Evolutionary conservation across 202 grass and related monocot species (phyloP), one percentile per base, ranked within the genome.

Genomic region (Saccharum hybrid): DNA sequence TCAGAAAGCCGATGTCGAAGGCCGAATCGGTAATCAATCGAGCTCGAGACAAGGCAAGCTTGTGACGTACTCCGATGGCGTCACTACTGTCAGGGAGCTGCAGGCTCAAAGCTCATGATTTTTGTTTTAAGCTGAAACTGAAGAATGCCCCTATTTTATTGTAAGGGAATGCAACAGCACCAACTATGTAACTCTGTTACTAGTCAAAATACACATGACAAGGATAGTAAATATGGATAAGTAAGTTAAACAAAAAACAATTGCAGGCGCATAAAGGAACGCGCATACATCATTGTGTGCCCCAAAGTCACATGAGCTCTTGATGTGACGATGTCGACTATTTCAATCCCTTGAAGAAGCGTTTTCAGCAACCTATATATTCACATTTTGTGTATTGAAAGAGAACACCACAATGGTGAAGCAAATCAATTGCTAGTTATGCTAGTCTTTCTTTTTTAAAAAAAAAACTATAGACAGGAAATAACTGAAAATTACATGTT

Each of bases 401-500:
- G 56, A 57, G 3, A 40, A 68, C 48, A 26, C n/a, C 0, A 6
- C 4, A 0, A 26, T 9, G 46, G 21, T 16, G 7, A 66, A 85
- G 57, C 14, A 18, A 81, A 81, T 26, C 23, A 33, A 72, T 1
- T 30, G 45, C 34, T 88, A 41, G 33, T 10, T 40, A 23, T 72
- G 60, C 14, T 57, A 21, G 45, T 48, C 45, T 14, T 48, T 15
- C 13, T 48, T 48, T 4, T 48, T 4, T 10, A 5, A 15, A 48
- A 12, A 75, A 79, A 77, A 1, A 67, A 33, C 43, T 80, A 52
- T 16, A 6, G 26, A 26, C 26, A 26, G 26, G 26, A 26, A 26
- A 26, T 26, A 26, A 26, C 52, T 56, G 52, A 56, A 56, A 59
- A 26, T 59, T 81, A 82, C 74, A 87, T 22, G 7, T 42, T 76